Conservation (phyloP, 202 grass and related monocot genomes). For the Sporobolus alterniflorus region DNA sequence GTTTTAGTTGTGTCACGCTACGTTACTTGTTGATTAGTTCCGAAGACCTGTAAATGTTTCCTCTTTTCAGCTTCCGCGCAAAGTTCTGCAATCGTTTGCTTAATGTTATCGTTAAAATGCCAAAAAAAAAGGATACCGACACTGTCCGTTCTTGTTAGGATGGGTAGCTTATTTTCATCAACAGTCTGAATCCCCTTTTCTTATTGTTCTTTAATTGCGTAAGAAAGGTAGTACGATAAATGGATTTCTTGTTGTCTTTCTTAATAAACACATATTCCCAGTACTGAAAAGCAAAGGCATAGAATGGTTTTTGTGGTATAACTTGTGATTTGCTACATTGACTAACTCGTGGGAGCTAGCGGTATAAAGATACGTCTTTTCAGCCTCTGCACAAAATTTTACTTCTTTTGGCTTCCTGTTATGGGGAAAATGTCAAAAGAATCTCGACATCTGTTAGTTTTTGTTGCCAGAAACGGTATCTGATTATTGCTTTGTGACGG, state of each 20-base stretch:
- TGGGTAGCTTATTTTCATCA: slow-evolving; percentile 1
- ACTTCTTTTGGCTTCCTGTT: background rate
- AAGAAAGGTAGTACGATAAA: background rate
- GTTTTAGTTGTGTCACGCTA: background rate
- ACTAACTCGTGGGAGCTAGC: background rate
- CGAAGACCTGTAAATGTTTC: background rate
- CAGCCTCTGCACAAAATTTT: background rate
- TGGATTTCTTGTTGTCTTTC: background rate
- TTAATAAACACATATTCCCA: background rate
- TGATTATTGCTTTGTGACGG: slow-evolving; percentile 30
- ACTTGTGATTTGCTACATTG: background rate
- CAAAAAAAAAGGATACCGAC: background rate
- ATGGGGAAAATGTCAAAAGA: background rate
- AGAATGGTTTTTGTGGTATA: background rate
- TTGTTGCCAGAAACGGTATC: background rate
- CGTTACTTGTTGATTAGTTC: background rate
- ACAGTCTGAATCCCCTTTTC: background rate
- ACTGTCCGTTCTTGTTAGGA: background rate
- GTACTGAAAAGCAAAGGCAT: slow-evolving; percentile 9
- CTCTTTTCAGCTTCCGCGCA: background rate
- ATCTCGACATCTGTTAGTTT: background rate
- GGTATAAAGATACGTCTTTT: background rate
- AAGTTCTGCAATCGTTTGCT: background rate
- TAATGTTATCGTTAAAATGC: background rate
- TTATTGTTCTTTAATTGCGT: background rate